phyloP scores from a whole-genome alignment of 2,329 filamentous ascomycete species.

The Fusarium sp. region DNA sequence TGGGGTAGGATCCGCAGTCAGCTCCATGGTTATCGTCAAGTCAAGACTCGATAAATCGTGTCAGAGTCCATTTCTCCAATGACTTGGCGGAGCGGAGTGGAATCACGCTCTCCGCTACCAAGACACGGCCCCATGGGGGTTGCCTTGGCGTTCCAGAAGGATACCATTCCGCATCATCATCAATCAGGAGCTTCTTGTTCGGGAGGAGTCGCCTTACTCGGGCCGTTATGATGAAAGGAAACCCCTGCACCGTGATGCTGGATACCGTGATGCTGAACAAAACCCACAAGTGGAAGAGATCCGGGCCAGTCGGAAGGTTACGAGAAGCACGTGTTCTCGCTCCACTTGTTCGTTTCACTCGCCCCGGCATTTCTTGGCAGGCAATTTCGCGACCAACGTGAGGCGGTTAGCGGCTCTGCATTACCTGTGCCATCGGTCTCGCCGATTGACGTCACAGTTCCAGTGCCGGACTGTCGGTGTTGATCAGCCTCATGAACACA shows the following conservation, averaged over 20 bases:
- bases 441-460: conserved; percentile 24
- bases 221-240: not conserved
- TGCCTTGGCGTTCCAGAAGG: conserved; percentile 10
- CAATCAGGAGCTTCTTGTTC: not conserved
- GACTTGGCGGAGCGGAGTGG: conserved; percentile 4
- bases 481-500: conserved; percentile 24
- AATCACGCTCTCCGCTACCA: not conserved
- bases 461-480: conserved; percentile 6
- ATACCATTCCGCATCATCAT: not conserved
- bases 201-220: conserved; percentile 10
- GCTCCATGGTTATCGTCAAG: conserved; percentile 5
- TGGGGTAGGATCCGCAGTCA: conserved; percentile 9
- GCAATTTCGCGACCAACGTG: not conserved
- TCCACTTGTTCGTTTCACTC: conserved; percentile 9
- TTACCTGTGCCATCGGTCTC: conserved; percentile 15
- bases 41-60: conserved; percentile 23
- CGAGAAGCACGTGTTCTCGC: conserved; percentile 1
- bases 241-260: not conserved
- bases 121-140: conserved; percentile 25
- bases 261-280: not conserved
- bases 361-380: not conserved
- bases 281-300: not conserved
- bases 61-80: conserved; percentile 1
- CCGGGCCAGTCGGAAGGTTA: conserved; percentile 29
- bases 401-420: conserved; percentile 15